These are phyloP conservation scores for Suhomyces coccinellae DNA, from an alignment of 1,139 yeast genomes.

Conservation along the genomic window DNA sequence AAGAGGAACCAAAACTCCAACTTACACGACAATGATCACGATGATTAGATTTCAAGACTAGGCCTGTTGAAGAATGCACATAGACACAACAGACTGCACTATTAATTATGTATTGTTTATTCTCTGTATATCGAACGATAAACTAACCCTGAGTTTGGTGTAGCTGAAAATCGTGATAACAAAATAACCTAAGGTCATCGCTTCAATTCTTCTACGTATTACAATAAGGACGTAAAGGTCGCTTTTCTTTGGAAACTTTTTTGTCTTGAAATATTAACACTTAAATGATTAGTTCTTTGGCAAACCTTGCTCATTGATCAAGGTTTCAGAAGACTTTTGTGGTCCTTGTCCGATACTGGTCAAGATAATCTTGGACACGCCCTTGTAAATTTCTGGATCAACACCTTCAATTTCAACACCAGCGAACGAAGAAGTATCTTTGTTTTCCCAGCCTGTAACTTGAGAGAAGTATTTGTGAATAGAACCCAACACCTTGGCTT, in stretches of 20 bases:
- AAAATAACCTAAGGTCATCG: too few relatives aligned
- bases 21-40: constrained; percentile 2
- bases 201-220: background rate
- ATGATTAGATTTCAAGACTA: background rate
- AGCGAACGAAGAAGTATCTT: constrained; percentile 27
- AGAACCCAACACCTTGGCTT: constrained; percentile 61
- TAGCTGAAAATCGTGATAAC: too few relatives aligned
- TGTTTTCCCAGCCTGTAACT: constrained; percentile 72
- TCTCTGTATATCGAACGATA: constrained; percentile 1
- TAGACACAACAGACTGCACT: background rate
- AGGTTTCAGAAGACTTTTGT: constrained; percentile 49
- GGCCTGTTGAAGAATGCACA: too few relatives aligned
- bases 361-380: constrained; percentile 78
- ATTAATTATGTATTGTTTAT: constrained; percentile 7
- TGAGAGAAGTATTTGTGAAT: constrained; percentile 53
- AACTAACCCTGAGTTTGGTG: background rate
- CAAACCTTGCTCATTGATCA: constrained; percentile 49
- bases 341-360: constrained; percentile 92
- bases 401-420: constrained; percentile 40
- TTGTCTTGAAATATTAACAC: too few relatives aligned
- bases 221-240: too few relatives aligned
- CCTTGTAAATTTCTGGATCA: constrained; percentile 56
- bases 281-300: constrained; percentile 22
- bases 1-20: constrained; percentile 30
- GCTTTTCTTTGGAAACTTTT: too few relatives aligned